A percentile compares a stretch with the other conserved stretches of the same genome.
Evolutionary conservation across 495 filamentous ascomycete species (phyloP).

Genomic region (Thermothielavioides terrestris): DNA sequence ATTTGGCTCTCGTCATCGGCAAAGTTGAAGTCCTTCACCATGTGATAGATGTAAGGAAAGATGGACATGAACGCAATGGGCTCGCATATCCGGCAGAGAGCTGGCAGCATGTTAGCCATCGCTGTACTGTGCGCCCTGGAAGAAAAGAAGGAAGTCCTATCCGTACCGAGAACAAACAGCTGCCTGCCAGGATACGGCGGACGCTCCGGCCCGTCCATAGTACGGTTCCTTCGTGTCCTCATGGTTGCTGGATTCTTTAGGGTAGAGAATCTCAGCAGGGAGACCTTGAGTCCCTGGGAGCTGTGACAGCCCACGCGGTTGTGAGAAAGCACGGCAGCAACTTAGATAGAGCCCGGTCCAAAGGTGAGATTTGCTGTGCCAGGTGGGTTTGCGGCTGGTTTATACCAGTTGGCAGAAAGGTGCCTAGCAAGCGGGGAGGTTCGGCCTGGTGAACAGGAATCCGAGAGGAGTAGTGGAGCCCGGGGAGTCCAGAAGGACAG

Average conservation of each 20-base stretch:
- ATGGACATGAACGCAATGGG: constrained; percentile 99
- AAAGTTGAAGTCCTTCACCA: constrained; percentile 87
- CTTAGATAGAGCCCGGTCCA: no score
- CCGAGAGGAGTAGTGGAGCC: no score
- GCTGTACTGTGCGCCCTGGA: no score
- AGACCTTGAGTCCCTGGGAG: not conserved
- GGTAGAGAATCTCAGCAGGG: not conserved
- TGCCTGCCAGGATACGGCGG: constrained; percentile 47
- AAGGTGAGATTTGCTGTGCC: no score
- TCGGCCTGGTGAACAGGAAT: no score
- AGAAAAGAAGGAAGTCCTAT: no score
- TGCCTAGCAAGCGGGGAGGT: no score
- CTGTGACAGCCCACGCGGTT: no score
- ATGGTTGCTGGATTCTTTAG: constrained; percentile 4
- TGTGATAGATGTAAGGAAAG: constrained; percentile 97
- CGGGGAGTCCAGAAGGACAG: no score
- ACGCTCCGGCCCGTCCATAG: constrained; percentile 4
- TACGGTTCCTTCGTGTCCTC: constrained; percentile 11
- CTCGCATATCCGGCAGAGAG: constrained; percentile 90
- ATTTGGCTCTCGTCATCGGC: constrained; percentile 71
- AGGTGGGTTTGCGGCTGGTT: no score
- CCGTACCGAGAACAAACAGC: constrained; percentile 64
- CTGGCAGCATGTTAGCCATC: constrained; percentile 45
- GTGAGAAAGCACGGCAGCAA: no score
- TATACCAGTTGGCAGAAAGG: no score